Evolutionary conservation across 2,329 filamentous ascomycete genomes (phyloP), one percentile per base, ranked within the genome.

Genomic region (Orbilia brochopaga): DNA sequence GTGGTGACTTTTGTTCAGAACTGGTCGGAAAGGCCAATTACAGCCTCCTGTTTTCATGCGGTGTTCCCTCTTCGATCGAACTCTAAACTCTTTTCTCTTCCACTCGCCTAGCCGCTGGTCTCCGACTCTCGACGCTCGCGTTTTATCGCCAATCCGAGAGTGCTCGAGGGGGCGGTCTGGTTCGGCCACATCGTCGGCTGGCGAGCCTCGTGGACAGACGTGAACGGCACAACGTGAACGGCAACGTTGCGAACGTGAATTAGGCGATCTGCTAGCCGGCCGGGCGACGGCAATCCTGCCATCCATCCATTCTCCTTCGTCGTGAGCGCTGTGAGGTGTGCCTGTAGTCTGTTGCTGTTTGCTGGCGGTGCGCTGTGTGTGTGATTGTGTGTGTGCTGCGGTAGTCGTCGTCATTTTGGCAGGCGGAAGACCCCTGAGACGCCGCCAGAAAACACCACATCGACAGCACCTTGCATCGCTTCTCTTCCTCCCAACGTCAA

Each of bases 401-500:
- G 52, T 30, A 40, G 52, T 30, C 35, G 52, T 40, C 27, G 52
- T 40, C 52, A 40, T 35, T 23, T 23, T 23, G 32, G 19, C 52
- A 35, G 32, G 30, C 52, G 35, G 52, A 37, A 40, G 67, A 72
- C 67, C 67, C 67, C 67, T 72, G 67, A 72, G 60, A 60, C 50
- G 40, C 19, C 27, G 27, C 10, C 21, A 27, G 24, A 53, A 30
- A 48, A 48, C 44, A 48, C 44, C 50, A 44, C n/a, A n/a, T 23
- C 42, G 32, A 42, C 21, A 56, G 42, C 66, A 59, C 67, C 65
- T 61, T 50, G 60, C 67, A 72, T 72, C 67, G 67, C 67, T 72
- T 72, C 67, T 65, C 53, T 69, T 61, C 62, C 62, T 44, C 44
- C 62, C 60, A 72, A 72, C 67, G 55, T 65, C 67, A 65, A 64